Conservation (phyloP, 805 yeast species). For the Sugiyamaella smithiae region DNA sequence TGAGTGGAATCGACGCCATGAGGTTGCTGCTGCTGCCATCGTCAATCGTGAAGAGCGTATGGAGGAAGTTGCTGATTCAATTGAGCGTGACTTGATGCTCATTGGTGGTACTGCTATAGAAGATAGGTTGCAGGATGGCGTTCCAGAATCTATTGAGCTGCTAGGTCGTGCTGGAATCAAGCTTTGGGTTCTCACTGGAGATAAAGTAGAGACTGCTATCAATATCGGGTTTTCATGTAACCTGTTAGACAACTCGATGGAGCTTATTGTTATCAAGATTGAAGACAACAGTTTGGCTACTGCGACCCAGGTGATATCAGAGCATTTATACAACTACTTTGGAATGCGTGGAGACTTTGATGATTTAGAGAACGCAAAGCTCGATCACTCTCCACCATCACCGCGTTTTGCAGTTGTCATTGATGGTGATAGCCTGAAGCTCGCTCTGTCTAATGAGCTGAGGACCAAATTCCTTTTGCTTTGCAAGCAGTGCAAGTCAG, state of each 20-base stretch:
- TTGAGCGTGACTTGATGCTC: conserved; percentile 57
- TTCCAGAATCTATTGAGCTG: conserved; percentile 68
- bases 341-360: conserved; percentile 47
- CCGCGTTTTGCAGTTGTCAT: conserved; percentile 60
- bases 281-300: conserved; percentile 32
- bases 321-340: conserved; percentile 52
- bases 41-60: conserved; percentile 60
- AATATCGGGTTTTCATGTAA: conserved; percentile 84
- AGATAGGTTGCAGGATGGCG: conserved; percentile 77
- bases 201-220: conserved; percentile 83
- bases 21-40: conserved; percentile 56
- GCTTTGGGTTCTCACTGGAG: conserved; percentile 84
- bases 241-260: conserved; percentile 67
- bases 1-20: conserved; percentile 55
- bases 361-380: conserved; percentile 50
- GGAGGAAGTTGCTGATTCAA: conserved; percentile 55
- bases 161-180: conserved; percentile 74
- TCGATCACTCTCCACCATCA: conserved; percentile 63
- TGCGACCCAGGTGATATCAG: conserved; percentile 40
- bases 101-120: conserved; percentile 85
- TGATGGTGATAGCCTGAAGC: conserved; percentile 67
- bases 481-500: conserved; percentile 75
- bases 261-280: conserved; percentile 54
- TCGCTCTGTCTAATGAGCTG: conserved; percentile 46
- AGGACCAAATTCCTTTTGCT: conserved; percentile 60